A percentile compares a stretch with the other conserved stretches of the same genome.
phyloP scores from a whole-genome alignment of 306 rosid genomes.

The Cercis canadensis region DNA sequence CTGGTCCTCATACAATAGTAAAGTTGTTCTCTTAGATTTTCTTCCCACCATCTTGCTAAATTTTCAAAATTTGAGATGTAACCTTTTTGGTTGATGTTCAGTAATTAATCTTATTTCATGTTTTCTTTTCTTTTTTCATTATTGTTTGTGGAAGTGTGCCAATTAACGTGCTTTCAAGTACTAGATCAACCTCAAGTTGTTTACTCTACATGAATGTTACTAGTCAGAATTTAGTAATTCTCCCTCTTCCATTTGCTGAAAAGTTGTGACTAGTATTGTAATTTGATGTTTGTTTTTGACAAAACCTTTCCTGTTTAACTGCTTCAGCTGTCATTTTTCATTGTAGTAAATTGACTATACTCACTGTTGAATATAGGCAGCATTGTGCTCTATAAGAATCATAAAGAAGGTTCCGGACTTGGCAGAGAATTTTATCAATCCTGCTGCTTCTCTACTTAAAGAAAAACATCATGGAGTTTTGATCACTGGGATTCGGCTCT shows the following conservation, averaged over 20 bases:
- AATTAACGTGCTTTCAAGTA: slow-evolving; percentile 10
- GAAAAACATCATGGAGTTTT: slow-evolving; percentile 98
- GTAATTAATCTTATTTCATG: background rate
- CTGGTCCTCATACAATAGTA: slow-evolving; percentile 10
- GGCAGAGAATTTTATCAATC: slow-evolving; percentile 91
- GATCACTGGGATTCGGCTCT: slow-evolving; percentile 95
- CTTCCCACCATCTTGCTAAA: background rate
- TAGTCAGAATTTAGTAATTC: slow-evolving; percentile 32
- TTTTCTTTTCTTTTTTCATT: slow-evolving; percentile 30
- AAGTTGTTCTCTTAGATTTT: slow-evolving; percentile 9
- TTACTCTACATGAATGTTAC: slow-evolving; percentile 22
- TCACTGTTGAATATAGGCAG: slow-evolving; percentile 72
- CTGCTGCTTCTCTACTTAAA: slow-evolving; percentile 87
- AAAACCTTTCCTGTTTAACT: slow-evolving; percentile 27
- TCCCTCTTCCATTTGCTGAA: slow-evolving; percentile 32
- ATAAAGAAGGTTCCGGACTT: slow-evolving; percentile 96
- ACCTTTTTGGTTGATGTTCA: background rate
- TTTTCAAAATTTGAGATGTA: background rate
- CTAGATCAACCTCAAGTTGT: slow-evolving; percentile 26
- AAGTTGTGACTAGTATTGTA: slow-evolving; percentile 16
- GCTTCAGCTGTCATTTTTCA: slow-evolving; percentile 30
- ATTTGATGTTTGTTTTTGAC: slow-evolving; percentile 34
- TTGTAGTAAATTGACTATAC: slow-evolving; percentile 46
- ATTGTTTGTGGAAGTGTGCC: slow-evolving; percentile 23
- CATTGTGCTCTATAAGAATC: slow-evolving; percentile 93